Base-by-base conservation (phyloP, 106 monocot genomes). In the Triglochin maritima region DNA sequence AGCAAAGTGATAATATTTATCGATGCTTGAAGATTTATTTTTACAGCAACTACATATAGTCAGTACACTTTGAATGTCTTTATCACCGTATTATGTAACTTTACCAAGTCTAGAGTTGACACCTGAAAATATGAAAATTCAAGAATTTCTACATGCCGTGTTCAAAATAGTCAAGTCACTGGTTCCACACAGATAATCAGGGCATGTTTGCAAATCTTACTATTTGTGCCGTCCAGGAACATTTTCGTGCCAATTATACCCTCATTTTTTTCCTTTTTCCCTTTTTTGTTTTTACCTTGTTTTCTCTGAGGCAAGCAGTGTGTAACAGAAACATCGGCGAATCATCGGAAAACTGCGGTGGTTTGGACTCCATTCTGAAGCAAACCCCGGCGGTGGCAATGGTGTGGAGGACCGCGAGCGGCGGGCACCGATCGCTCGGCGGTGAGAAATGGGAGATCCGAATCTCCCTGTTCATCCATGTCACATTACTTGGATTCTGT, bases 401-500 rank as follows among this genome's bases (percentile, higher is more conserved):
- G 67, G 86, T 84, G 72, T 88, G 84, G 50, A 99, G 80, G 47
- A 99, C 82, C 44, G 98, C 89, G 7, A 89, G 86, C 56, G 89
- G 89, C 17, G 81, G 86, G 69, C 89, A 89, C 4, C 89, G 83
- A 56, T 77, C 83, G 69, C 89, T 89, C 3, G 86, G 71, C 44
- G 63, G 81, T 13, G 89, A 86, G 51, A 89, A 62, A 51, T 72
- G 79, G 64, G 85, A 81, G 76, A 89, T 79, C 80, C 83, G 72
- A 63, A 89, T 81, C 58, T 86, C 89, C 65, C 71, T 67, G 44
- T 71, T 66, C 29, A 29, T 29, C 65, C 76, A 74, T 13, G 74
- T 16, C 53, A 60, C 67, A 42, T 55, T 59, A 47, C 72, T 79
- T 70, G 69, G 67, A 56, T 75, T 72, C 68, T 82, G 66, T 15